These are phyloP conservation scores for Cornus florida DNA, from an alignment of 148 eudicot species.

Conservation along the genomic window DNA sequence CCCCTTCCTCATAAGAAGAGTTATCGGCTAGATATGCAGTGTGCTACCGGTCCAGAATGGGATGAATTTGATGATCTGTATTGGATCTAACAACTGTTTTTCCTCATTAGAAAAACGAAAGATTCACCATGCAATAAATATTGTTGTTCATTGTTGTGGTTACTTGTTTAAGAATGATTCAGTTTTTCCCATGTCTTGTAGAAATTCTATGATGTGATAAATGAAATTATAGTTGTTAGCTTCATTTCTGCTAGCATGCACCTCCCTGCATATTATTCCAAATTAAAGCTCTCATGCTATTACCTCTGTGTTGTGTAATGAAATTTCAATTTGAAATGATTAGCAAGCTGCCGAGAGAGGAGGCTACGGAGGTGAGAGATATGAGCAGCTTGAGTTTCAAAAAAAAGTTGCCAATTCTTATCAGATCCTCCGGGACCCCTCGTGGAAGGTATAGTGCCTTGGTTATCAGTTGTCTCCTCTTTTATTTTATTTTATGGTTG, in stretches of 20 bases:
- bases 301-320: background rate
- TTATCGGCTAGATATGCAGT: background rate
- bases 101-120: background rate
- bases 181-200: background rate
- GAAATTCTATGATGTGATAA: background rate
- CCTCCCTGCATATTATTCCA: background rate
- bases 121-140: no score
- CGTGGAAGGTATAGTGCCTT: conserved; percentile 69
- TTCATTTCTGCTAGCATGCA: no score
- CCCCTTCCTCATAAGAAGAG: no score
- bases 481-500: background rate
- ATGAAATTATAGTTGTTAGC: no score
- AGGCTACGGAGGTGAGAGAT: conserved; percentile 96
- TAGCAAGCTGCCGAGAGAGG: conserved; percentile 99
- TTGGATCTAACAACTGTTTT: background rate
- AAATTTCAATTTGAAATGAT: conserved; percentile 7
- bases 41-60: background rate
- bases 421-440: conserved; percentile 57
- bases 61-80: background rate
- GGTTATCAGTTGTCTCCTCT: background rate
- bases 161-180: background rate
- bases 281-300: background rate
- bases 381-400: conserved; percentile 91
- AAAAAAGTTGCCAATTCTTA: conserved; percentile 70
- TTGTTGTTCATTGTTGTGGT: background rate